Conservation (phyloP, 1,139 yeast species). For the Candida pseudocylindracea region DNA sequence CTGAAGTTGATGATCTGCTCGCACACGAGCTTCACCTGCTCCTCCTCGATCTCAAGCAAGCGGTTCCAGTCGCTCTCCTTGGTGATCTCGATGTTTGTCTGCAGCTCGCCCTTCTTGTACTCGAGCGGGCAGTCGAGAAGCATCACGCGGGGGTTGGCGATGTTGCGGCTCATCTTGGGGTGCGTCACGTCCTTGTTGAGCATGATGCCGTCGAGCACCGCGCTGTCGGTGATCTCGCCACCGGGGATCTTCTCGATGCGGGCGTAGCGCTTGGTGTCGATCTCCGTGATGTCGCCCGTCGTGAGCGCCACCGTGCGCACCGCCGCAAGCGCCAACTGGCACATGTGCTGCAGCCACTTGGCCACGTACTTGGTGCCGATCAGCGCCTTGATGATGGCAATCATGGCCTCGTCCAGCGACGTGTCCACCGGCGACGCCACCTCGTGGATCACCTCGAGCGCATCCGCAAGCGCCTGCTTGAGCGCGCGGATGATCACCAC, state of each 20-base stretch:
- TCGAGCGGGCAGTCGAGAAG: constrained; percentile 92
- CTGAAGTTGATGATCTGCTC: constrained; percentile 67
- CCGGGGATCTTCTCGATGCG: constrained; percentile 95
- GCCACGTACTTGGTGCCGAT: constrained; percentile 92
- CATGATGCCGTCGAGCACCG: constrained; percentile 77
- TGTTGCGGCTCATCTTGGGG: constrained; percentile 85
- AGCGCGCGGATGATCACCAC: constrained; percentile 89
- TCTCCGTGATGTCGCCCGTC: constrained; percentile 55
- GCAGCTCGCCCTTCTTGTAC: constrained; percentile 97
- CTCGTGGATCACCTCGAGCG: constrained; percentile 66
- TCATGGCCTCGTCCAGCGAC: constrained; percentile 70
- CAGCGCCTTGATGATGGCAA: constrained; percentile 67
- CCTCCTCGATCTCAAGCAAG: constrained; percentile 91
- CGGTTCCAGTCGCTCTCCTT: constrained; percentile 96
- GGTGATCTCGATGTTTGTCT: constrained; percentile 91
- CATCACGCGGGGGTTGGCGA: constrained; percentile 74
- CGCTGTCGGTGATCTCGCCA: constrained; percentile 81
- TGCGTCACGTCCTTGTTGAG: constrained; percentile 94
- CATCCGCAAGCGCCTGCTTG: constrained; percentile 79
- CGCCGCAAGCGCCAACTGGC: constrained; percentile 68
- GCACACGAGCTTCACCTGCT: constrained; percentile 77
- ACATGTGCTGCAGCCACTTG: constrained; percentile 86
- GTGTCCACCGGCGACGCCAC: constrained; percentile 76
- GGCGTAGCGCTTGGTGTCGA: constrained; percentile 83
- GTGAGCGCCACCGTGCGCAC: constrained; percentile 63